phyloP scores from a whole-genome alignment of 495 filamentous ascomycete genomes.

The Penicillium robsamsonii region DNA sequence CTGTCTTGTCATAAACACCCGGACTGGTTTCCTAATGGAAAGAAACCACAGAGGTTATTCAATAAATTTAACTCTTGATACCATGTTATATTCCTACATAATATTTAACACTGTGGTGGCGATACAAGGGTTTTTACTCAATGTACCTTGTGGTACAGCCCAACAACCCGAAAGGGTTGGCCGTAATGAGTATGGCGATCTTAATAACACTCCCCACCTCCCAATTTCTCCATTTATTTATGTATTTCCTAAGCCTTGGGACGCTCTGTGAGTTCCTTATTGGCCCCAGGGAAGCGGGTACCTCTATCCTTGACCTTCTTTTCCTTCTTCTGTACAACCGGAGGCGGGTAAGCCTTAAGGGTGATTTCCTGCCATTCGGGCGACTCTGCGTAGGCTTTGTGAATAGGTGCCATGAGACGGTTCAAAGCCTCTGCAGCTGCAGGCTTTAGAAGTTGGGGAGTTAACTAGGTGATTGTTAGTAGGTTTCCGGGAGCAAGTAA shows the following conservation, averaged over 20 bases:
- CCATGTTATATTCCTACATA: too few relatives aligned
- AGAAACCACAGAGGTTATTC: too few relatives aligned
- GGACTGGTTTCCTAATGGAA: constrained; percentile 21
- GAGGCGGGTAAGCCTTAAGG: constrained; percentile 78
- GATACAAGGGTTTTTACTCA: too few relatives aligned
- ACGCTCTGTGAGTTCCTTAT: constrained; percentile 27
- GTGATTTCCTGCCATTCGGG: constrained; percentile 79
- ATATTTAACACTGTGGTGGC: too few relatives aligned
- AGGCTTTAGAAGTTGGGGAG: constrained; percentile 69
- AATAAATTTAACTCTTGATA: too few relatives aligned
- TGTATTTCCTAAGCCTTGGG: constrained; percentile 13
- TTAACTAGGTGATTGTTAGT: constrained; percentile 65
- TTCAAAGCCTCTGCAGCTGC: constrained; percentile 69
- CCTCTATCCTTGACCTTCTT: constrained; percentile 84
- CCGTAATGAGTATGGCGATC: too few relatives aligned
- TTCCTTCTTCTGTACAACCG: constrained; percentile 62
- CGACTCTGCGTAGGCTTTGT: constrained; percentile 63
- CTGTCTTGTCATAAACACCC: constrained; percentile 50
- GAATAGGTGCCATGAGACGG: constrained; percentile 71
- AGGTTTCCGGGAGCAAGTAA: constrained; percentile 45
- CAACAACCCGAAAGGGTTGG: too few relatives aligned
- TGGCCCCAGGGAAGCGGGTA: constrained; percentile 55
- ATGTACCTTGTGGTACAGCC: too few relatives aligned
- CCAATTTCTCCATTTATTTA: too few relatives aligned
- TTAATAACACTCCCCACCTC: too few relatives aligned